These are phyloP conservation scores for Saccharomyces pastorianus DNA, from an alignment of 1,139 yeast species.

Conservation along the genomic window DNA sequence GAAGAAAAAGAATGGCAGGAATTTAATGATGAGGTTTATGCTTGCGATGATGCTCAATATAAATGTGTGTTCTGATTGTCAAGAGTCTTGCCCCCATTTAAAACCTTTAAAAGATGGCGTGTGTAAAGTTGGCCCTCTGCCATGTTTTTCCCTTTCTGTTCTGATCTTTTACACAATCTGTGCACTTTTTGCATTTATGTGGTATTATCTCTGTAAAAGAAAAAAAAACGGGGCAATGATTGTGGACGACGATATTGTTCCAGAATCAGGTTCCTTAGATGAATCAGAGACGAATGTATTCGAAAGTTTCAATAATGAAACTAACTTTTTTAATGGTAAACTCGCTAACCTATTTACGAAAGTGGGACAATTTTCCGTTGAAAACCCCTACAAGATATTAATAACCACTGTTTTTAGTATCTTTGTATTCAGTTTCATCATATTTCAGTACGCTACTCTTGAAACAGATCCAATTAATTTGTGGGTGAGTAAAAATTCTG, in stretches of 20 bases:
- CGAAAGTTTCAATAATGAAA: slow-evolving; percentile 13
- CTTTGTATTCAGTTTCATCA: slow-evolving; percentile 48
- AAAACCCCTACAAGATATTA: slow-evolving; percentile 39
- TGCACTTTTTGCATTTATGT: slow-evolving; percentile 35
- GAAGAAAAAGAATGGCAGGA: slow-evolving; percentile 23
- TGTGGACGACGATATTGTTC: slow-evolving; percentile 11
- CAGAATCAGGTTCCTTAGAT: slow-evolving; percentile 12
- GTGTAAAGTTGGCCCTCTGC: slow-evolving; percentile 56
- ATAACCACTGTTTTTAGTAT: slow-evolving; percentile 32
- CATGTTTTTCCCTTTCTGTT: slow-evolving; percentile 66
- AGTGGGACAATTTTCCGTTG: slow-evolving; percentile 51
- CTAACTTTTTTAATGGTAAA: slow-evolving; percentile 11
- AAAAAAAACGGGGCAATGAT: slow-evolving; percentile 14
- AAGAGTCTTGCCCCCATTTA: slow-evolving; percentile 65
- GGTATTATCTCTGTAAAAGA: slow-evolving; percentile 27
- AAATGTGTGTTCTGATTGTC: slow-evolving; percentile 86
- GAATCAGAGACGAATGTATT: slow-evolving; percentile 8
- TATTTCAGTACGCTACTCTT: slow-evolving; percentile 43
- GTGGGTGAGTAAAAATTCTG: slow-evolving; percentile 85
- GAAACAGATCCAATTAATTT: slow-evolving; percentile 75
- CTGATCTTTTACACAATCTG: slow-evolving; percentile 42
- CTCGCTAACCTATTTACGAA: slow-evolving; percentile 33
- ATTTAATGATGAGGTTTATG: slow-evolving; percentile 28
- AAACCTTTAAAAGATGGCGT: slow-evolving; percentile 36
- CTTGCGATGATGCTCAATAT: slow-evolving; percentile 52